phyloP scores from a whole-genome alignment of 169 alveolate species.

The Miamiensis avidus region DNA sequence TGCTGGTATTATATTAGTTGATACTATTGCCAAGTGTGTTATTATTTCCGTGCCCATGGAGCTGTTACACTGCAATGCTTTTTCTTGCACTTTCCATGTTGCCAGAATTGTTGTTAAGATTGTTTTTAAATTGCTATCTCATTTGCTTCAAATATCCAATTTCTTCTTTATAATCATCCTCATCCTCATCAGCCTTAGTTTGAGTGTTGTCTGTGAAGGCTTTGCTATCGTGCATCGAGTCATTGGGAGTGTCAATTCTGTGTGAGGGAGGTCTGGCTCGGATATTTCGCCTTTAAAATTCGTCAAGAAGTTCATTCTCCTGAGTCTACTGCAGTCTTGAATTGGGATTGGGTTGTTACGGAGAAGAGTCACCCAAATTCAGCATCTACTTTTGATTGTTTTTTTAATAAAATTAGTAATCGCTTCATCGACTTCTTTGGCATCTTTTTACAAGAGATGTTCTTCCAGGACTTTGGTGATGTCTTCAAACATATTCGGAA shows the following conservation, averaged over 20 bases:
- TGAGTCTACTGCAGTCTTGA: too few species aligned
- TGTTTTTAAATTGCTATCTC: background rate
- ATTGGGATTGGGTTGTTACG: background rate
- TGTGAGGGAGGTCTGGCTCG: background rate
- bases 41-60: too few species aligned
- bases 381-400: background rate
- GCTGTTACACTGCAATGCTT: too few species aligned
- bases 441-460: background rate
- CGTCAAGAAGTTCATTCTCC: background rate
- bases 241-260: background rate
- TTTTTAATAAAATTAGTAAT: background rate
- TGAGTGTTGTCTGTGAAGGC: too few species aligned
- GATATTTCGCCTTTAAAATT: background rate
- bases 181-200: background rate
- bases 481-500: background rate
- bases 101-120: background rate
- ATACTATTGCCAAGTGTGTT: too few species aligned
- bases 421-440: background rate
- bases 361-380: background rate
- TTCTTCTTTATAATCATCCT: background rate
- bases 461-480: background rate
- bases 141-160: too few species aligned
- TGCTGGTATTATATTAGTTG: too few species aligned
- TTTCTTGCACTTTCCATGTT: background rate
- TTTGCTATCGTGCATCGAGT: too few species aligned